These are phyloP conservation scores for Gossypium trilobum DNA, from an alignment of 441 rosid species.

Conservation along the genomic window DNA sequence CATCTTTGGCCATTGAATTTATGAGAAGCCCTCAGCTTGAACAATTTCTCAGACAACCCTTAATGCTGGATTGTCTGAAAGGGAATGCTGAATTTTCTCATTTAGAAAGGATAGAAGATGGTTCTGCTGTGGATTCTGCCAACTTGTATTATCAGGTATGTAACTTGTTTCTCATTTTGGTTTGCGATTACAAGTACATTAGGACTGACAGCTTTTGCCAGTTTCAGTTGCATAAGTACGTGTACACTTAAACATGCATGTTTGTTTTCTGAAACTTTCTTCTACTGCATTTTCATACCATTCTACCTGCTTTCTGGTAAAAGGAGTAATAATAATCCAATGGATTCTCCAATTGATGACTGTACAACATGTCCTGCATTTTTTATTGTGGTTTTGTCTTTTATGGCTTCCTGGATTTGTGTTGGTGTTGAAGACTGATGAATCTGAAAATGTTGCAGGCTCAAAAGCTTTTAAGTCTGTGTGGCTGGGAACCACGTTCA, in stretches of 20 bases:
- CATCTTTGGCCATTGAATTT: slow-evolving; percentile 53
- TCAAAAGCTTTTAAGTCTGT: slow-evolving; percentile 59
- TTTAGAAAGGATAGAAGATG: slow-evolving; percentile 30
- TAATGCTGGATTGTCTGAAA: slow-evolving; percentile 19
- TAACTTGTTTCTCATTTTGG: not conserved
- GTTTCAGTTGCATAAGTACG: not conserved
- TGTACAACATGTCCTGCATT: not conserved
- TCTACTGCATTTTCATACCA: not conserved
- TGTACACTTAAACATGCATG: not conserved
- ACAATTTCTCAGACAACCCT: slow-evolving; percentile 39
- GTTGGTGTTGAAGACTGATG: slow-evolving; percentile 16
- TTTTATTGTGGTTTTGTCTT: not conserved
- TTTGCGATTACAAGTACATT: not conserved
- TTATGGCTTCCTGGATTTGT: slow-evolving; percentile 6
- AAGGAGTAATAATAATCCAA: not conserved
- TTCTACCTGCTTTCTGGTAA: not conserved
- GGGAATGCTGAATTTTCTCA: slow-evolving; percentile 18
- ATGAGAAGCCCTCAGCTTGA: slow-evolving; percentile 63
- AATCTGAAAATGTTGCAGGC: slow-evolving; percentile 45
- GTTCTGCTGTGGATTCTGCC: slow-evolving; percentile 30
- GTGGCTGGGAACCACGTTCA: slow-evolving; percentile 88
- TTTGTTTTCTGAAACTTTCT: not conserved
- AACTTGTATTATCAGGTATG: slow-evolving; percentile 64
- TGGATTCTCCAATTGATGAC: not conserved
- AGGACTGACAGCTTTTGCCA: not conserved